Conservation (phyloP, 1,284 basidiomycete species). For the Malassezia caprae region DNA sequence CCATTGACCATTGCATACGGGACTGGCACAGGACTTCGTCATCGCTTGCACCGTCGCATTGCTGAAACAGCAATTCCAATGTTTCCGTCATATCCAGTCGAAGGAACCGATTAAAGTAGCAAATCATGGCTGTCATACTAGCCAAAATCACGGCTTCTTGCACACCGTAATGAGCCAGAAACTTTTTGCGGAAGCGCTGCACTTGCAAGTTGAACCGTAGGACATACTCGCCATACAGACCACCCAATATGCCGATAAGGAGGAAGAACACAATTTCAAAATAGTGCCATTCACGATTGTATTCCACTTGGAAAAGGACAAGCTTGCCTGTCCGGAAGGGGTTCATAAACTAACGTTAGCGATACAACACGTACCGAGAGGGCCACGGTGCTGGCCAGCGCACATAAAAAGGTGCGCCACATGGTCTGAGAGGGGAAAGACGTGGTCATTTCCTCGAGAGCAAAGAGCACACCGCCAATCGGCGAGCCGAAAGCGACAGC, state of each 20-base stretch:
- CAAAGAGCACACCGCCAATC: slow-evolving; percentile 90
- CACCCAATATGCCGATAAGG: slow-evolving; percentile 88
- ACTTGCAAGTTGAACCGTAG: slow-evolving; percentile 95
- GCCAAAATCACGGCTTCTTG: slow-evolving; percentile 81
- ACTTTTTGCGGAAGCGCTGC: slow-evolving; percentile 80
- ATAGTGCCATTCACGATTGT: slow-evolving; percentile 96
- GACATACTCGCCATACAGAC: slow-evolving; percentile 90
- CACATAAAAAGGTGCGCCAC: slow-evolving; percentile 96
- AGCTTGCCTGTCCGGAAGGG: slow-evolving; percentile 96
- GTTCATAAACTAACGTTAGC: slow-evolving; percentile 65
- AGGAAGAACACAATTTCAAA: slow-evolving; percentile 95
- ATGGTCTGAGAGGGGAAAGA: slow-evolving; percentile 93
- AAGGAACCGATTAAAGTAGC: slow-evolving; percentile 88
- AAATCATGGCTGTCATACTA: slow-evolving; percentile 74
- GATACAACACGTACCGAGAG: slow-evolving; percentile 55
- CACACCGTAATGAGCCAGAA: slow-evolving; percentile 72
- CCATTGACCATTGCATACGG: slow-evolving; percentile 84
- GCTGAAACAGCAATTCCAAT: slow-evolving; percentile 88
- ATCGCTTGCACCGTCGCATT: slow-evolving; percentile 89
- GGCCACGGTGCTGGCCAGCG: slow-evolving; percentile 88
- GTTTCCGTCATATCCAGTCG: slow-evolving; percentile 97
- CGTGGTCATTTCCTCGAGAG: slow-evolving; percentile 67
- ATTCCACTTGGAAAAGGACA: slow-evolving; percentile 94
- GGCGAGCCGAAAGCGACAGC: slow-evolving; percentile 96
- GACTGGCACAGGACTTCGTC: slow-evolving; percentile 91